Conservation (phyloP, 108 stramenopile genomes). For the Schizochytrium sp. region DNA sequence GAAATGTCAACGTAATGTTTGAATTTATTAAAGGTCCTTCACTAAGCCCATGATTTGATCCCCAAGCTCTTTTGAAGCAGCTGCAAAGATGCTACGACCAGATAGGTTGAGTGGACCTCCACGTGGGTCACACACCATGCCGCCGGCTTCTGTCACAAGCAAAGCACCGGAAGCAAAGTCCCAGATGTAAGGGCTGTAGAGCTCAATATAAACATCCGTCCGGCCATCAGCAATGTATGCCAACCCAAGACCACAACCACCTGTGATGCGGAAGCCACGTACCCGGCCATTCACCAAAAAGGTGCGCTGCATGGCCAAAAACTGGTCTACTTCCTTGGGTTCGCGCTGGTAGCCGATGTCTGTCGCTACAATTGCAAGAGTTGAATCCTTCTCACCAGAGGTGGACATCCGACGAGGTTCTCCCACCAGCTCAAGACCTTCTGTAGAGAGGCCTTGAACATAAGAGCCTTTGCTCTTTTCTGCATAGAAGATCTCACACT, state of each 20-base stretch:
- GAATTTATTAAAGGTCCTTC: constrained; percentile 1
- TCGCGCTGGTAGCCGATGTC: constrained; percentile 52
- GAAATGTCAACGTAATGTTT: not conserved
- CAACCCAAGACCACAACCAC: constrained; percentile 37
- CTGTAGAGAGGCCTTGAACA: not conserved
- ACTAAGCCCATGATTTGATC: not conserved
- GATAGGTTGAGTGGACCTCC: not conserved
- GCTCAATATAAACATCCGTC: not conserved
- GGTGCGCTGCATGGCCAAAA: not conserved
- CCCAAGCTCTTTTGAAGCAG: constrained; percentile 9
- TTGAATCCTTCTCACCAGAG: not conserved
- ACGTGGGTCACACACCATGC: constrained; percentile 29
- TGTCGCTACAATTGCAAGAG: not conserved
- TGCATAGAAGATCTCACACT: not conserved
- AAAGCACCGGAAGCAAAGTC: constrained; percentile 37
- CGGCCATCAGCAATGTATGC: constrained; percentile 42
- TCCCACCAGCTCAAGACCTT: not conserved
- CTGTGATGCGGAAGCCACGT: constrained; percentile 21
- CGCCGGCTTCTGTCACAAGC: constrained; percentile 28
- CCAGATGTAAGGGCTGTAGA: constrained; percentile 43
- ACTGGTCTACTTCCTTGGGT: not conserved
- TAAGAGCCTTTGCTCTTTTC: constrained; percentile 6
- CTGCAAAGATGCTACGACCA: constrained; percentile 28
- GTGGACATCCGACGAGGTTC: not conserved
- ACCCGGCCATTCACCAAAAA: not conserved